Evolutionary conservation across 495 filamentous ascomycete species (phyloP), one percentile per base, ranked within the genome.

Genomic region (Penicillium coprophilum): DNA sequence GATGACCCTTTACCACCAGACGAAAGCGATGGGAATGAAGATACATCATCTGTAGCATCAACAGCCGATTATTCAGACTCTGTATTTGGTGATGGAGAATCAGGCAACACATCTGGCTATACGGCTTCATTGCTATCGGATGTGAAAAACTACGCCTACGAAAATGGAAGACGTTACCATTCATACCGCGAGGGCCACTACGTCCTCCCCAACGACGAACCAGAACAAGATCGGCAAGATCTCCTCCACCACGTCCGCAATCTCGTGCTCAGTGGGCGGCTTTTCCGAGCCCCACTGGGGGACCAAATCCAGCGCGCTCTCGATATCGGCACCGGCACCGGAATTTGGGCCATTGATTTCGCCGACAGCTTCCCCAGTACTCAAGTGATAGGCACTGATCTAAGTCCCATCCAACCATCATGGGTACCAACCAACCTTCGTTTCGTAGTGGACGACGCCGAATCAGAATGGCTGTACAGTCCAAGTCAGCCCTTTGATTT

Each of bases 101-200:
- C 65, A 6, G 66, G 64, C 17, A 64, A 46, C 11, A 52, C 27
- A 32, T 66, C 66, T n/a, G 66, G 31, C 40, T 59, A 66, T 8
- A 68, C 66, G 1, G 63, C 66, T 0, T 68, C 66, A 2, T 43
- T 68, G 6, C 55, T 68, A 5, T 68, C 66, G 5, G 58, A 62
- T 21, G 63, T 66, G 21, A 59, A 66, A 43, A 53, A 66, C 48
- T 66, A 64, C 31, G 38, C 58, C 8, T 68, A 68, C 30, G 66
- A 90, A 63, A 89, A 90, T 61, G 87, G 87, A 19, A 72, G 86
- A 40, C 75, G 86, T 41, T 90, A 90, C 63, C 85, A 89, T 60
- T 77, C 76, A 53, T 89, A 86, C 60, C 73, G 82, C 38, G 82
- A 86, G 62, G 86, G 86, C 23, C 66, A 71, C 21, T 87, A 88